Conservation (phyloP, 805 yeast genomes). For the Cyberlindnera saturnus region DNA sequence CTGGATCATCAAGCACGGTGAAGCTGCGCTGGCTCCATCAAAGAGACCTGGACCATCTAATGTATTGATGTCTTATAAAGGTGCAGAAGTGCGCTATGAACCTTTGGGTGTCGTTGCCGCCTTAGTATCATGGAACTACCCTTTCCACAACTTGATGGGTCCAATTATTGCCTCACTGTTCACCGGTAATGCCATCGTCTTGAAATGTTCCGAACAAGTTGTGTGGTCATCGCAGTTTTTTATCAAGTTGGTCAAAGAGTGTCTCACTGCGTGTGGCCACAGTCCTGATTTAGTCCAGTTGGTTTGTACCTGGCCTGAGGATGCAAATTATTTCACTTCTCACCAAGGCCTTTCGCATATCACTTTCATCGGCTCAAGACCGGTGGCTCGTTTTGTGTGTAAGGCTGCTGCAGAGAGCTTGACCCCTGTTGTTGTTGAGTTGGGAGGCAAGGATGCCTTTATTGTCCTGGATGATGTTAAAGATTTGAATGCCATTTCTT, state of each 20-base stretch:
- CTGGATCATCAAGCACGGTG: conserved; percentile 88
- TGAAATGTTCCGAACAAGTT: conserved; percentile 94
- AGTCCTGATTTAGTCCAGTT: conserved; percentile 83
- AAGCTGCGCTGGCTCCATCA: conserved; percentile 52
- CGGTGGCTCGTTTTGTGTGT: conserved; percentile 86
- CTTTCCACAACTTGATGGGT: conserved; percentile 90
- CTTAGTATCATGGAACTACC: conserved; percentile 94
- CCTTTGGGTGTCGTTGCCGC: conserved; percentile 87
- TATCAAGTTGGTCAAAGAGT: conserved; percentile 61
- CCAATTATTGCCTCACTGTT: conserved; percentile 86
- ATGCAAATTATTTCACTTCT: conserved; percentile 79
- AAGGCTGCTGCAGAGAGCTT: conserved; percentile 77
- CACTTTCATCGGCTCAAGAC: conserved; percentile 94
- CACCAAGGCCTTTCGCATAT: conserved; percentile 81
- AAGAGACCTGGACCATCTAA: conserved; percentile 84
- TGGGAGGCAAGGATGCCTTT: conserved; percentile 95
- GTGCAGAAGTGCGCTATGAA: conserved; percentile 90
- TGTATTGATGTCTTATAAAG: conserved; percentile 79
- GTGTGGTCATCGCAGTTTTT: conserved; percentile 90
- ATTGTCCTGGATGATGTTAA: conserved; percentile 78
- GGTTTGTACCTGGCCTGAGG: conserved; percentile 82
- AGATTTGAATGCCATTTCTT: conserved; percentile 52
- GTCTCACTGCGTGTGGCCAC: conserved; percentile 66
- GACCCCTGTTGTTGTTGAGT: conserved; percentile 92
- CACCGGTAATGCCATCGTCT: conserved; percentile 86